phyloP scores from a whole-genome alignment of 805 yeast genomes.

The Saccharomycopsis fodiens region DNA sequence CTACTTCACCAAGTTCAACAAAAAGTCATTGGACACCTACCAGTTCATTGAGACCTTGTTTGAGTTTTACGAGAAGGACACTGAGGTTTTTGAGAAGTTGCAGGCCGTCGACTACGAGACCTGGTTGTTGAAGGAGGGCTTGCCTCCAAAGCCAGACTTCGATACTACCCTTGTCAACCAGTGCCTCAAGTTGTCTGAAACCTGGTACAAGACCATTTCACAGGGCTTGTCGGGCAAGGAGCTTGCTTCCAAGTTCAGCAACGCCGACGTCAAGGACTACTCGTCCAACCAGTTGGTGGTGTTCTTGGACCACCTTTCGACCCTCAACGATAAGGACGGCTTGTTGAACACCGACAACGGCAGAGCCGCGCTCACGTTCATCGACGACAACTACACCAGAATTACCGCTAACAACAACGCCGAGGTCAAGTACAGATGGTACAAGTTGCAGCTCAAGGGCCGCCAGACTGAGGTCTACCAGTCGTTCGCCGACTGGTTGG shows the following conservation, averaged over 20 bases:
- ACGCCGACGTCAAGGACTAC: constrained; percentile 48
- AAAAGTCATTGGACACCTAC: constrained; percentile 70
- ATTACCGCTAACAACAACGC: constrained; percentile 58
- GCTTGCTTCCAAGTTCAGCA: constrained; percentile 29
- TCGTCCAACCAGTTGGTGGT: constrained; percentile 73
- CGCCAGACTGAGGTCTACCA: constrained; percentile 38
- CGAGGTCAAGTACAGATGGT: constrained; percentile 77
- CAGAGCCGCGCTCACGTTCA: constrained; percentile 27
- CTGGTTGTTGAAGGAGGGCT: constrained; percentile 77
- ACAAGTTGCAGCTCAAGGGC: constrained; percentile 54
- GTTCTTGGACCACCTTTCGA: constrained; percentile 61
- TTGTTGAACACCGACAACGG: constrained; percentile 29
- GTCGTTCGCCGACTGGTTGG: constrained; percentile 72
- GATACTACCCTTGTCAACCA: constrained; percentile 72
- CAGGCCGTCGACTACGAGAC: constrained; percentile 77
- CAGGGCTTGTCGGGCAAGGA: constrained; percentile 22
- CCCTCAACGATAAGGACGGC: constrained; percentile 37
- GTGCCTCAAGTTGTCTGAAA: constrained; percentile 56
- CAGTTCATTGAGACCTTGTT: constrained; percentile 72
- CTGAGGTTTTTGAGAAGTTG: constrained; percentile 34
- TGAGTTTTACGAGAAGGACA: constrained; percentile 43
- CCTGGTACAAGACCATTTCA: constrained; percentile 42
- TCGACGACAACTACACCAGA: constrained; percentile 32
- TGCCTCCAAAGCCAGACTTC: constrained; percentile 83
- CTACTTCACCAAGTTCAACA: constrained; percentile 65